phyloP scores from a whole-genome alignment of 768 basidiomycete species.

The Cubamyces sp. region DNA sequence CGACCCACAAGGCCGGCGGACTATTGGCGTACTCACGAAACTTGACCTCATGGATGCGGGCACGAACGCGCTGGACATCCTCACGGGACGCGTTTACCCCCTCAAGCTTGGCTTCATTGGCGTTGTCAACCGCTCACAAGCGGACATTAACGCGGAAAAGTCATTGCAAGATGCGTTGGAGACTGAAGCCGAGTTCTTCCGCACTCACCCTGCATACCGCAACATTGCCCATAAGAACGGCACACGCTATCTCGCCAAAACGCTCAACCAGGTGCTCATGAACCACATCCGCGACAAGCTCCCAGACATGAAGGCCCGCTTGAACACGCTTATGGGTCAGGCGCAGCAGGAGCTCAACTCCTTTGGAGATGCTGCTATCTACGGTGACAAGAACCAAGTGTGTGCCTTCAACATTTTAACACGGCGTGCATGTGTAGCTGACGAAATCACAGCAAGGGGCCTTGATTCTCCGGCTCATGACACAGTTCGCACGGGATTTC shows the following conservation, averaged over 20 bases:
- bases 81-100: constrained; percentile 96
- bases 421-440: constrained; percentile 5
- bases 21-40: constrained; percentile 96
- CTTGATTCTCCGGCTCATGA: constrained; percentile 94
- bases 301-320: constrained; percentile 97
- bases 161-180: constrained; percentile 83
- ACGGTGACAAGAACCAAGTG: constrained; percentile 87
- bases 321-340: constrained; percentile 98
- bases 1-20: constrained; percentile 94
- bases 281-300: constrained; percentile 98
- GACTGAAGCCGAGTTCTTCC: constrained; percentile 91
- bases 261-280: constrained; percentile 93
- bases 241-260: constrained; percentile 93
- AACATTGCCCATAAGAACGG: constrained; percentile 98
- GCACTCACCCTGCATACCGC: constrained; percentile 85
- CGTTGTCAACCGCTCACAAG: constrained; percentile 96
- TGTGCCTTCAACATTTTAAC: not conserved
- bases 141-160: constrained; percentile 91
- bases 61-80: constrained; percentile 94
- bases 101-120: constrained; percentile 98
- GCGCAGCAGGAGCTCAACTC: constrained; percentile 97
- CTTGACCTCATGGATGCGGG: constrained; percentile 99
- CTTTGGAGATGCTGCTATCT: constrained; percentile 91
- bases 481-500: constrained; percentile 96
- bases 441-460: constrained; percentile 67